Base-by-base conservation (phyloP, 768 basidiomycete species). In the Boletus vermiculosoides region DNA sequence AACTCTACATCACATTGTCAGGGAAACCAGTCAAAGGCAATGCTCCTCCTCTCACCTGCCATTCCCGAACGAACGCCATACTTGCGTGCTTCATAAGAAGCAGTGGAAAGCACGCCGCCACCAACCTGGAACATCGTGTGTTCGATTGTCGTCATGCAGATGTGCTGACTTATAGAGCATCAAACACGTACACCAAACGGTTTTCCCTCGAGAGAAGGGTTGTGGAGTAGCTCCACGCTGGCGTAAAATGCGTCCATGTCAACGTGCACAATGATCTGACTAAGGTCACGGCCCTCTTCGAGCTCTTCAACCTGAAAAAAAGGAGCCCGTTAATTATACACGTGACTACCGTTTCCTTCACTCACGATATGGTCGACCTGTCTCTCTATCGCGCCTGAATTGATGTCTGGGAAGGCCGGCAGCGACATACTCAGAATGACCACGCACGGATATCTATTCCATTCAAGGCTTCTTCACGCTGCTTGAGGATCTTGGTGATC, bases 161-260 rank as follows among this genome's bases (percentile, higher is more conserved):
- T 23, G 4, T 3, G 18, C 33, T 23, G n/a, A 15, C 2, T n/a
- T n/a, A n/a, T 16, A 30, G 9, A 0, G 20, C n/a, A 18, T 9
- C n/a, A 30, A 47, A 15, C 36, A 70, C 77, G 30, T 64, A 89
- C 90, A 28, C 80, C 89, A 66, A 92, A 92, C 1, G 90, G 80
- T 63, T 90, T 92, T 20, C 83, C 87, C 33, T 77, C 74, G 37
- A 89, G 82, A 62, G 74, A 74, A 16, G 85, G 86, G 61, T 88
- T 73, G 61, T 85, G 76, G 22, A 89, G 78, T 1, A 87, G 72
- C 68, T 94, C 92, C 1, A 92, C 90, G 48, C 80, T 90, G 12
- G 90, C 90, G 61, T 82, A 94, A 74, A 96, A 97, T 4, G 93
- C 92, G 70, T 98, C 96, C 85, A 95, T 94, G 66, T 99, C 97